phyloP scores from a whole-genome alignment of 73 alveolate genomes.

The Breviolum minutum region DNA sequence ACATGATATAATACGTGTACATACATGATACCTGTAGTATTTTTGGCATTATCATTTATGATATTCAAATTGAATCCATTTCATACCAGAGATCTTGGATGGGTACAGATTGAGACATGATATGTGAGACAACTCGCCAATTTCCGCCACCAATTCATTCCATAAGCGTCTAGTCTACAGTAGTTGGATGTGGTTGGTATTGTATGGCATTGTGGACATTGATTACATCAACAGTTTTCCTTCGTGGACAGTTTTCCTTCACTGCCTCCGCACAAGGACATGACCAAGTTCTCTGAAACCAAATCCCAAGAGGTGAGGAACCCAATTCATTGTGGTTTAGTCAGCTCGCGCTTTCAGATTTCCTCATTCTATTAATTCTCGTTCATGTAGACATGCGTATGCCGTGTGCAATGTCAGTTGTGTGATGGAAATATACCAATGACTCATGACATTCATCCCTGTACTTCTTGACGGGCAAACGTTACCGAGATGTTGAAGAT shows the following conservation, averaged over 20 bases:
- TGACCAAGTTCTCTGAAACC: conserved; percentile 72
- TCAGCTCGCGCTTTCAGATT: too few species aligned
- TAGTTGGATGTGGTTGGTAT: not conserved
- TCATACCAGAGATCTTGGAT: too few species aligned
- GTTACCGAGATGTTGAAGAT: too few species aligned
- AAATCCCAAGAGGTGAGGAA: conserved; percentile 48
- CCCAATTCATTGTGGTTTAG: not conserved
- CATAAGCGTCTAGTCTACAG: not conserved
- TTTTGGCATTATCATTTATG: too few species aligned
- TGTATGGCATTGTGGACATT: not conserved
- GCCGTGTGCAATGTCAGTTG: too few species aligned
- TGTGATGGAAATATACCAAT: too few species aligned
- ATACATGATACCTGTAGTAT: not conserved
- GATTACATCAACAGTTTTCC: not conserved
- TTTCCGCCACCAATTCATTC: not conserved
- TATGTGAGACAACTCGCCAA: not conserved
- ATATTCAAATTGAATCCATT: too few species aligned
- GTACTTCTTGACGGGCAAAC: too few species aligned
- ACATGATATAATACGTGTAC: not conserved
- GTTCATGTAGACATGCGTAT: too few species aligned
- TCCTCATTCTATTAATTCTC: too few species aligned
- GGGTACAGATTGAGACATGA: not conserved
- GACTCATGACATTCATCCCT: too few species aligned
- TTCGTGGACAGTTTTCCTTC: not conserved
- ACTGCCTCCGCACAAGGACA: conserved; percentile 3